Evolutionary conservation across 208 protist genomes (phyloP).

Genomic region (Trypanosoma conorhini): DNA sequence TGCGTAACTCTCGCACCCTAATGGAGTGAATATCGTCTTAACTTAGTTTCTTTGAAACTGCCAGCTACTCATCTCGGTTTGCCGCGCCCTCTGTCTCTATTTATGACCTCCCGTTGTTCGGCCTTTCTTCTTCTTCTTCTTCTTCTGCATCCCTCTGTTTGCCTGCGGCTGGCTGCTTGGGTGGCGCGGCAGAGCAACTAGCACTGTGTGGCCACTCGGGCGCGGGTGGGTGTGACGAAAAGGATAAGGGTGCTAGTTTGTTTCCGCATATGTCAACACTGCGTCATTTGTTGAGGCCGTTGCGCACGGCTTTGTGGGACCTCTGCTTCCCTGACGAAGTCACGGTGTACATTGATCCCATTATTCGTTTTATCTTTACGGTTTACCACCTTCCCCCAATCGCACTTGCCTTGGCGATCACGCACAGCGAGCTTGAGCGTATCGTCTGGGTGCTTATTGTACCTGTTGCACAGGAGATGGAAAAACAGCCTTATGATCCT

Average conservation of each 20-base stretch:
- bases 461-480: slow-evolving; percentile 81
- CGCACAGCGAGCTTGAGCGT: slow-evolving; percentile 78
- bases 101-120: not conserved
- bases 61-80: not conserved
- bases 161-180: not conserved
- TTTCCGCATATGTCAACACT: not conserved
- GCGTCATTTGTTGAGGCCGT: slow-evolving; percentile 15
- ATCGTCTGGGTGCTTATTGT: slow-evolving; percentile 86
- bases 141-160: not conserved
- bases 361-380: slow-evolving; percentile 66
- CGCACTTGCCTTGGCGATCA: slow-evolving; percentile 59
- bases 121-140: not conserved
- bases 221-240: not conserved
- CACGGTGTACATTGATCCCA: slow-evolving; percentile 63
- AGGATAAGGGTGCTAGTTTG: not conserved
- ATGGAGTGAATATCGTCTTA: not conserved
- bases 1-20: not conserved
- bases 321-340: slow-evolving; percentile 78
- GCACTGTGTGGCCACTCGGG: not conserved
- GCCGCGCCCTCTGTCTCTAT: not conserved
- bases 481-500: slow-evolving; percentile 60
- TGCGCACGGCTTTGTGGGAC: slow-evolving; percentile 51
- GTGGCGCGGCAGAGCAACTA: not conserved
- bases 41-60: not conserved
- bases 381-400: slow-evolving; percentile 79